Percentiles rank a stretch among this genome's conserved stretches.
These are phyloP conservation scores for Penicillium sp. DNA, from an alignment of 2,329 filamentous ascomycete genomes.

Conservation along the genomic window DNA sequence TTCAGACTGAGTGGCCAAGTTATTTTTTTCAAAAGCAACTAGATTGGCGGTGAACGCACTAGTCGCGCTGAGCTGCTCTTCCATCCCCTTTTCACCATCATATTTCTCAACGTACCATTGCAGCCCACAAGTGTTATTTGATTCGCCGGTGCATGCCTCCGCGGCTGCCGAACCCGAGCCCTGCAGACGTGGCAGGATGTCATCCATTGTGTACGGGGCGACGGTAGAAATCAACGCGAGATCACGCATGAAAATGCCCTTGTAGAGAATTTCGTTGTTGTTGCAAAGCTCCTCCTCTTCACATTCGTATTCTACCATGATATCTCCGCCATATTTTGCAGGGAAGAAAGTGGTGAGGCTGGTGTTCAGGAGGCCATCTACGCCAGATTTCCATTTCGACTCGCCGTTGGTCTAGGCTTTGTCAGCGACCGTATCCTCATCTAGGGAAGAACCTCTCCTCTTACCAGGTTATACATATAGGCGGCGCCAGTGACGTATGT, in stretches of 20 bases:
- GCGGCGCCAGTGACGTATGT: conserved; percentile 60
- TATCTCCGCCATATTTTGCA: conserved; percentile 24
- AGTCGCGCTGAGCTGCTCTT: conserved; percentile 9
- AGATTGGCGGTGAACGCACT: conserved; percentile 13
- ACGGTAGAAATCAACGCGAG: conserved; percentile 59
- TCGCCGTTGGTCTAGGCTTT: conserved; percentile 31
- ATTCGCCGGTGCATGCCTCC: conserved; percentile 55
- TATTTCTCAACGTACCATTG: conserved; percentile 10
- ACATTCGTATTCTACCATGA: conserved; percentile 66
- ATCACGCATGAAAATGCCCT: conserved; percentile 63
- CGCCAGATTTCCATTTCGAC: conserved; percentile 33
- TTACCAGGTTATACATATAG: conserved; percentile 65
- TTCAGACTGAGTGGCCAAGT: neutral
- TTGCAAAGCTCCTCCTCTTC: conserved; percentile 62
- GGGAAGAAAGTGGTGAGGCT: conserved; percentile 41
- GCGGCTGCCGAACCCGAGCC: conserved; percentile 60
- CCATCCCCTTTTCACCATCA: conserved; percentile 1
- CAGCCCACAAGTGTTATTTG: conserved; percentile 6
- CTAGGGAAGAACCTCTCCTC: conserved; percentile 3
- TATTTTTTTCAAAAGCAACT: conserved; percentile 5
- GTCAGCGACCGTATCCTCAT: neutral
- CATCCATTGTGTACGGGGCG: conserved; percentile 58
- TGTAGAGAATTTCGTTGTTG: conserved; percentile 68
- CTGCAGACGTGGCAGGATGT: conserved; percentile 57
- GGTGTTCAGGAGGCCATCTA: conserved; percentile 55